Percentiles rank a stretch among this genome's conserved stretches.
These are phyloP conservation scores for Gamsiella multidivaricata DNA, from an alignment of 192 early-diverging fungal genomes.

Conservation along the genomic window DNA sequence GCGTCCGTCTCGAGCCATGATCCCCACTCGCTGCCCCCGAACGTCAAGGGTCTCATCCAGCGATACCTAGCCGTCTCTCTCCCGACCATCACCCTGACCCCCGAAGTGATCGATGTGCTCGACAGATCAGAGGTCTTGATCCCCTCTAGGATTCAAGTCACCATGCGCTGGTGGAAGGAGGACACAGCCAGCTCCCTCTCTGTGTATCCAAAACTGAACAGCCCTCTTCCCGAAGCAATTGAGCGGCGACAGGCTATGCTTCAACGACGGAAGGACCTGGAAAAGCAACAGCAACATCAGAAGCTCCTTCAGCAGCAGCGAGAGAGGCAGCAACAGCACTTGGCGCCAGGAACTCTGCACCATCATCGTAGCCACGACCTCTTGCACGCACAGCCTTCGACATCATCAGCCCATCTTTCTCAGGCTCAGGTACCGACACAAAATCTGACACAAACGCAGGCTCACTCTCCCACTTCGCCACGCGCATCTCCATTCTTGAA, in stretches of 20 bases:
- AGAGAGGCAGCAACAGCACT: background rate
- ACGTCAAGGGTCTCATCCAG: conserved; percentile 45
- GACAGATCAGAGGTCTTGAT: conserved; percentile 35
- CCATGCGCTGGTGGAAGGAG: conserved; percentile 56
- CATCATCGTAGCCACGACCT: background rate
- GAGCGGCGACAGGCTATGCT: conserved; percentile 17
- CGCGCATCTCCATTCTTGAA: conserved; percentile 7
- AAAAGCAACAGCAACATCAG: background rate
- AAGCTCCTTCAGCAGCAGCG: background rate
- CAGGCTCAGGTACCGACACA: background rate
- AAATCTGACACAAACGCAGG: background rate
- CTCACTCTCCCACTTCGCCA: conserved; percentile 6
- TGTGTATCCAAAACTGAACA: conserved; percentile 44
- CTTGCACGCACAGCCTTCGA: background rate
- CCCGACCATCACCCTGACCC: conserved; percentile 45
- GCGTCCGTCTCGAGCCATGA: conserved; percentile 46
- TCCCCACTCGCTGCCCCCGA: conserved; percentile 45
- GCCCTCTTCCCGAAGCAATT: conserved; percentile 23
- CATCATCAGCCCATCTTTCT: no score
- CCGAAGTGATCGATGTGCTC: conserved; percentile 40
- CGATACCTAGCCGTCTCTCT: conserved; percentile 41
- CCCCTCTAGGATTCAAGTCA: conserved; percentile 39
- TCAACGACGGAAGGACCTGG: background rate
- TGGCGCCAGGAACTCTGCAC: background rate
- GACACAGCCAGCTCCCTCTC: conserved; percentile 38